Evolutionary conservation across 805 yeast genomes (phyloP), one percentile per base, ranked within the genome.

Genomic region (Saccharomycopsis synnaedendra): DNA sequence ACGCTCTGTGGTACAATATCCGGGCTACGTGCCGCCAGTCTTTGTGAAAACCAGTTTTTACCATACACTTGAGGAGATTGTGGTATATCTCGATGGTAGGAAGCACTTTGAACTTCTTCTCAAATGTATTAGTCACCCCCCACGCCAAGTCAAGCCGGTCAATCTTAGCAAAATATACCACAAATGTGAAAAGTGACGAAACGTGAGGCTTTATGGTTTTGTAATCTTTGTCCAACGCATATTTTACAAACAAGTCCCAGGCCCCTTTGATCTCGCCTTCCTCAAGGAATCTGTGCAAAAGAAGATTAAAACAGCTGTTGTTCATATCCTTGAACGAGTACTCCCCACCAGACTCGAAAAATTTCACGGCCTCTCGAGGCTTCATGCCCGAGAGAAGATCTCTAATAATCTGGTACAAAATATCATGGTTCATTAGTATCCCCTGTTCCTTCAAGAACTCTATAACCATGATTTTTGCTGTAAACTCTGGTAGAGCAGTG

Each of bases 81-180:
- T 61, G 62, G 42, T 67, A 69, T 1, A 62, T 56, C 1, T 58
- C 60, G 5, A 51, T 44, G 42, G 64, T 57, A 3, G 73, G 69
- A 11, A 43, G 43, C 3, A 69, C 54, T 7, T 54, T 47, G 39
- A 56, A 62, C 31, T 54, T 51, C 5, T 52, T 38, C 3, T 47
- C 45, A 41, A 66, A 65, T 3, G 65, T 61, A 43, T 67, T 64
- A 32, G 64, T 55, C 1, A 62, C 58, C 28, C 65, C 57, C 5
- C 65, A 36, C 0, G 64, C 55, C 37, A 68, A 47, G 53, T 69
- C 73, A 2, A 66, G 53, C 46, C 68, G 57, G 11, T 68, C 71
- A 3, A 50, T 46, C 3, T 58, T 52, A 1, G 67, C 57, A 43
- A 68, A 63, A 4, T 43, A 42, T 5, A 58, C 54, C 31, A 70